Conservation (phyloP, 768 basidiomycete genomes). For the Amanita inopinata region DNA sequence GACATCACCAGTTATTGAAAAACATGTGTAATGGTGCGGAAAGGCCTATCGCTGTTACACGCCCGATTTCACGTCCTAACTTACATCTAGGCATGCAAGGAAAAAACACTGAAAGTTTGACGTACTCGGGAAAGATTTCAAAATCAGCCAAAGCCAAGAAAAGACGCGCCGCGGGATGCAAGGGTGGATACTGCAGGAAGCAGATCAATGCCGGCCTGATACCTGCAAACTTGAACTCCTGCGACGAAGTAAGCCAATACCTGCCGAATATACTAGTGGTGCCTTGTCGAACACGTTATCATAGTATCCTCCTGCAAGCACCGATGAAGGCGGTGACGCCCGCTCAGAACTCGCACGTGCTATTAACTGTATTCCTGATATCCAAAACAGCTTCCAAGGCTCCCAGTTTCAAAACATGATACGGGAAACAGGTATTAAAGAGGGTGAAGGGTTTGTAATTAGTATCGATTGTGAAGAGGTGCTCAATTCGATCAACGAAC, state of each 20-base stretch:
- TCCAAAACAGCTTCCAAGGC: constrained; percentile 6
- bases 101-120: constrained; percentile 9
- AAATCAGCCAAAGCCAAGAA: constrained; percentile 5
- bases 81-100: constrained; percentile 2
- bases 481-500: neutral
- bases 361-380: constrained; percentile 8
- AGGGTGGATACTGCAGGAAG: constrained; percentile 2
- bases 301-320: constrained; percentile 6
- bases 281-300: neutral
- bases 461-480: constrained; percentile 9
- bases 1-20: neutral
- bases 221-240: constrained; percentile 4
- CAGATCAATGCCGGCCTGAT: neutral
- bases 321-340: constrained; percentile 4
- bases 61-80: neutral
- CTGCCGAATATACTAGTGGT: neutral
- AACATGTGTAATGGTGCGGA: constrained; percentile 6
- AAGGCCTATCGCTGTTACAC: neutral
- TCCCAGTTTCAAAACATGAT: constrained; percentile 3
- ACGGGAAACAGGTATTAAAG: neutral
- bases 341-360: neutral
- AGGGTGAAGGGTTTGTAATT: constrained; percentile 6
- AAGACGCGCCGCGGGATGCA: constrained; percentile 6
- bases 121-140: constrained; percentile 2
- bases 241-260: constrained; percentile 5